Percentiles rank a stretch among this genome's conserved stretches.
Conservation (phyloP, 306 rosid species). For the Dicorynia guianensis region DNA sequence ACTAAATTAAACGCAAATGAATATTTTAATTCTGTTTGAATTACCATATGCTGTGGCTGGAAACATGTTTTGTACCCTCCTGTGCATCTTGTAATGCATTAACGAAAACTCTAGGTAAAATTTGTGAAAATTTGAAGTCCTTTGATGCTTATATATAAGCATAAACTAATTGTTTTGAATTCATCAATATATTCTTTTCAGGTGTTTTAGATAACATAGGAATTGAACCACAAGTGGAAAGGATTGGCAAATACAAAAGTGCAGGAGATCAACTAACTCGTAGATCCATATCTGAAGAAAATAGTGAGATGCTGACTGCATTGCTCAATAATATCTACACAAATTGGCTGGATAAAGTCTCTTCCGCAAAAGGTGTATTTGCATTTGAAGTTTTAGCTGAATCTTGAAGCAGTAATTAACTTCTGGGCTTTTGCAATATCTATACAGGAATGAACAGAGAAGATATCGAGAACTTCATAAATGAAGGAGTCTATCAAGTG, state of each 20-base stretch:
- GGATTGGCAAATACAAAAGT: constrained; percentile 95
- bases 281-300: constrained; percentile 77
- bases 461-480: constrained; percentile 76
- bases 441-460: constrained; percentile 74
- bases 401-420: constrained; percentile 39
- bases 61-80: constrained; percentile 14
- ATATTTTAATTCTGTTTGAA: not conserved
- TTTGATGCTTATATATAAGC: constrained; percentile 35
- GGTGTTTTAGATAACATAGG: constrained; percentile 89
- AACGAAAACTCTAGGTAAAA: constrained; percentile 1
- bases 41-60: not conserved
- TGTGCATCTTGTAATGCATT: constrained; percentile 25
- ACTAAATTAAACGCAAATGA: not conserved
- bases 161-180: constrained; percentile 19
- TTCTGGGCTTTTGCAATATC: constrained; percentile 34
- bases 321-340: constrained; percentile 86
- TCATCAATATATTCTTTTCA: constrained; percentile 41
- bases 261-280: constrained; percentile 88
- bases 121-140: constrained; percentile 16
- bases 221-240: constrained; percentile 88
- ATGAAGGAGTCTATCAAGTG: constrained; percentile 83
- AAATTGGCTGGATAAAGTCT: constrained; percentile 88
- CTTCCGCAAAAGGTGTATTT: constrained; percentile 77
- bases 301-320: constrained; percentile 83
- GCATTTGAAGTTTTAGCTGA: constrained; percentile 42